phyloP scores from a whole-genome alignment of 805 yeast species.

The Yamadazyma nakazawae region DNA sequence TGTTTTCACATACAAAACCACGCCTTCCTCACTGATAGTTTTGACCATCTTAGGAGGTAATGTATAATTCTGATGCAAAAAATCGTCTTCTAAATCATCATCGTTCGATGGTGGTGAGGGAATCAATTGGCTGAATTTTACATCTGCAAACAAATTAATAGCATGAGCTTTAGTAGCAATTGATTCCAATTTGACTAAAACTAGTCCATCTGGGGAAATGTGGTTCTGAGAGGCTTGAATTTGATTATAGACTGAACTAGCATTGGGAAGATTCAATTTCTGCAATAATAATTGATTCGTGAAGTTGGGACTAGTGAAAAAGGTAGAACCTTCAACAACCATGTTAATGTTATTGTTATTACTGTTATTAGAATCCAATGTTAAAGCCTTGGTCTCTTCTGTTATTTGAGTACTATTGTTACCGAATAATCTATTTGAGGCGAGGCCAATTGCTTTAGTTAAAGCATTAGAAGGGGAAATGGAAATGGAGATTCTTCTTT shows the following conservation, averaged over 20 bases:
- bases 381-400: conserved; percentile 4
- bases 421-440: conserved; percentile 85
- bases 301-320: conserved; percentile 29
- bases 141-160: conserved; percentile 83
- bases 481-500: conserved; percentile 63
- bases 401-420: conserved; percentile 8
- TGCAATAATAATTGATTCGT: conserved; percentile 35
- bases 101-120: conserved; percentile 64
- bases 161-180: conserved; percentile 91
- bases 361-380: conserved; percentile 4
- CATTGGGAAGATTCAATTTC: conserved; percentile 29
- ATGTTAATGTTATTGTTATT: conserved; percentile 6
- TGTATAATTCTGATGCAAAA: conserved; percentile 36
- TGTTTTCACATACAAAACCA: conserved; percentile 79
- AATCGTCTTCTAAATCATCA: conserved; percentile 32
- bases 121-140: conserved; percentile 79
- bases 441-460: conserved; percentile 81
- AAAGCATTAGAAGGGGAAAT: conserved; percentile 85
- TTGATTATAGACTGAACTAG: conserved; percentile 16
- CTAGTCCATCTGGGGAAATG: conserved; percentile 30
- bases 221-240: conserved; percentile 12
- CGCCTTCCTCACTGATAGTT: conserved; percentile 78
- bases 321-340: conserved; percentile 8
- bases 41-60: conserved; percentile 57
- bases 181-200: conserved; percentile 54